A percentile compares a stretch with the other conserved stretches of the same genome.
These are phyloP conservation scores for Pistacia vera DNA, from an alignment of 345 rosid species.

Conservation along the genomic window DNA sequence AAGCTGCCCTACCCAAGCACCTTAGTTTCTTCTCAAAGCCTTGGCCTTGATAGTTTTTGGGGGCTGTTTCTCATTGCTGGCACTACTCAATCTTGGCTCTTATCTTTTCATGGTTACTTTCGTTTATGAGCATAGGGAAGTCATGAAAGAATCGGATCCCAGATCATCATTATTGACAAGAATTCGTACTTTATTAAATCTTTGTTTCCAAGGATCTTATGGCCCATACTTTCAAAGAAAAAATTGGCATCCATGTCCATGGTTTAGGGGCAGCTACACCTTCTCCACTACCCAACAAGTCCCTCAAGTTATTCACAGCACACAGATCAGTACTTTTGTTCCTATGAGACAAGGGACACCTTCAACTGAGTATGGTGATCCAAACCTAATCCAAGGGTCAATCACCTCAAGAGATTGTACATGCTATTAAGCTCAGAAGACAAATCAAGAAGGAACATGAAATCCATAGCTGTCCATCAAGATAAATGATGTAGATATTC, in stretches of 20 bases:
- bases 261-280: neutral
- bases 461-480: neutral
- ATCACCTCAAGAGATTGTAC: neutral
- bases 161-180: conserved; percentile 27
- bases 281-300: conserved; percentile 22
- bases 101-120: conserved; percentile 22
- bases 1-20: conserved; percentile 22
- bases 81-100: conserved; percentile 28
- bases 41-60: conserved; percentile 47
- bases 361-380: conserved; percentile 2
- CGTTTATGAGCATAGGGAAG: conserved; percentile 9
- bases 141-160: conserved; percentile 14
- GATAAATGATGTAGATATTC: neutral
- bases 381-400: neutral
- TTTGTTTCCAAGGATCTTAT: conserved; percentile 34
- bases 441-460: neutral
- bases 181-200: conserved; percentile 18
- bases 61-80: conserved; percentile 39
- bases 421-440: neutral
- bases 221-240: conserved; percentile 30
- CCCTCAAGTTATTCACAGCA: conserved; percentile 18
- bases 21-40: conserved; percentile 31
- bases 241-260: neutral
- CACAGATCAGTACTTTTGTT: neutral
- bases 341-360: conserved; percentile 17